Base-by-base conservation (phyloP, 345 rosid species). In the Ceriops tagal region DNA sequence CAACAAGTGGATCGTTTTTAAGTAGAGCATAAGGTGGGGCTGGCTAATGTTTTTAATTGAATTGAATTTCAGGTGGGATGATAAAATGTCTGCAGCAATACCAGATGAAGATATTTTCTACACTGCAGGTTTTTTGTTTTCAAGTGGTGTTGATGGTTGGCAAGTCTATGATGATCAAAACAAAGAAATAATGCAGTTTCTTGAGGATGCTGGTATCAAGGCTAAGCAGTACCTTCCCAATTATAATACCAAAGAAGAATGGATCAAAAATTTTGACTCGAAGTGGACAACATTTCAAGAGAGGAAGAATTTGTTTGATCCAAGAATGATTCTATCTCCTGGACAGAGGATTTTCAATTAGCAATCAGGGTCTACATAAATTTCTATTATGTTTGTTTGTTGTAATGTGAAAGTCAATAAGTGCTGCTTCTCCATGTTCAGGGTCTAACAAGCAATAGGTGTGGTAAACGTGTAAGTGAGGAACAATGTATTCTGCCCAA, bases 91-190 rank as follows among this genome's bases (percentile, higher is more conserved):
- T 2, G 75, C 67, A 19, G 64, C 10, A 26, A 61, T 66, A 66
- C 79, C 78, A 9, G 66, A 75, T 64, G 78, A 75, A 65, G 71
- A 59, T 6, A 65, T 75, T 15, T 75, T 75, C 63, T 75, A 70
- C 24, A 31, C 71, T 20, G 18, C 21, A 16, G 64, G 21, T 26
- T 18, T 75, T 43, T 21, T 70, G 55, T 26, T 61, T 53, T 2
- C 74, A 61, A 24, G 75, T 26, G 57, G 6, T 28, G 13, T 53
- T 7, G 61, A 66, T 32, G 63, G 46, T 8, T 75, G 71, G 67
- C 43, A 75, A 28, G 62, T 27, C 0, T 55, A 59, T 61, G 64
- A 64, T 0, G 68, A 65, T 37, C 79, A 70, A 61, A 75, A 66
- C 20, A 53, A 65, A 13, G 75, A 67, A 47, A 67, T 70, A 5